Evolutionary conservation across 495 filamentous ascomycete genomes (phyloP), one percentile per base, ranked within the genome.

Genomic region (Wilcoxina mikolae): DNA sequence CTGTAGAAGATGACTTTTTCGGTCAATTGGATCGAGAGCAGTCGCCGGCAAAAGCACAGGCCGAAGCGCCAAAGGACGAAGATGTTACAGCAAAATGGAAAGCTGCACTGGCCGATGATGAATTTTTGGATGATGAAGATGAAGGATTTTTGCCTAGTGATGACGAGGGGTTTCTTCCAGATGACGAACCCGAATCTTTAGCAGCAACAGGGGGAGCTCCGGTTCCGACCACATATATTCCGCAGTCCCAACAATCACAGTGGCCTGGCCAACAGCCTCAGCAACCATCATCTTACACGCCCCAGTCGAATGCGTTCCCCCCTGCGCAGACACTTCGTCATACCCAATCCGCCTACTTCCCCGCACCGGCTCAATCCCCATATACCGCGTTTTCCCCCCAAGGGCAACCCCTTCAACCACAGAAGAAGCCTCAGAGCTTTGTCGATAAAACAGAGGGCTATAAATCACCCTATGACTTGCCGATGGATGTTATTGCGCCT

Each of bases 371-470:
- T n/a, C n/a, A 55, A 35, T 26, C 58, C 1, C 60, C 58, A 23
- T 57, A 65, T 44, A 58, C 69, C 41, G 51, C 70, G 26, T 70
- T 62, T 56, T 31, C 17, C 43, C 43, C 11, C 12, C 35, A 39
- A 39, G 15, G 35, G 35, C 12, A 39, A 73, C 23, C 65, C 71
- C 2, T 20, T 18, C 43, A 49, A 12, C 69, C 71, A 11, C 61
- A 67, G 45, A 54, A 68, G 60, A 84, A 76, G 58, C 76, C 81
- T 0, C 73, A 84, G 56, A 95, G 90, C 64, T 98, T 94, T 67
- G 84, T 78, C 3, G 82, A 87, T 63, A 90, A 88, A 58, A 96
- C 93, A 67, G 81, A 87, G 39, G 89, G 90, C 9, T 98, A 96
- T 65, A 76, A 79, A 27, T 95, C 88, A 23, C 91, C 91, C 3